Base-by-base conservation (phyloP, 352 stramenopile species). In the Thraustotheca clavata region DNA sequence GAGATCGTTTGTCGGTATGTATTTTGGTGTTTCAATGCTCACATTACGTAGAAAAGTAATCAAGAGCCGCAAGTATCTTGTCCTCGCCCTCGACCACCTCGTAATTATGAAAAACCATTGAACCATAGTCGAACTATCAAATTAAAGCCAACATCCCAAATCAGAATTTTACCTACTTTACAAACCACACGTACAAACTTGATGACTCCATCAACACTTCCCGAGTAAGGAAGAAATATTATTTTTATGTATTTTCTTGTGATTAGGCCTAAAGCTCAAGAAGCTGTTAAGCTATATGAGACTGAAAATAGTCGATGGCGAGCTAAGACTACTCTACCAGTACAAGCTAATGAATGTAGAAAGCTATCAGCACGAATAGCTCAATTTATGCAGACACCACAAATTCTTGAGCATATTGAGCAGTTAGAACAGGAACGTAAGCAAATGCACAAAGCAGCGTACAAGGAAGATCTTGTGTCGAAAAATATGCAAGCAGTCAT, bases 351-450 rank as follows among this genome's bases (percentile, higher is more conserved):
- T 46, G 31, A 40, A 29, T 33, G 2, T 39, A 26, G 41, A 54
- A n/a, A 40, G 20, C 39, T 65, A 9, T 43, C 35, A 9, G 57
- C 57, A 12, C 57, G 57, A 9, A 65, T 65, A 31, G 29, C 34
- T n/a, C 57, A 54, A 12, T 55, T 65, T 32, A 50, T 54, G 38
- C 46, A 57, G 22, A 46, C 57, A n/a, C 57, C 57, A 14, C 36
- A 65, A 14, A 46, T 36, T 11, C 29, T 65, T 11, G 35, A 55
- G 6, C 41, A 22, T 0, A 29, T 65, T 4, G 38, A 54, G 18
- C 36, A 55, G 57, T 18, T 12, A 8, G 24, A 36, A 11, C 4
- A 34, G 0, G 57, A 16, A n/a, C 38, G 41, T 4, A 65, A 65
- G 29, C 57, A 11, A 29, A 26, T 18, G 2, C 57, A 47, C 14